These are phyloP conservation scores for Aspergillus leporis DNA, from an alignment of 495 filamentous ascomycete genomes.

Conservation along the genomic window DNA sequence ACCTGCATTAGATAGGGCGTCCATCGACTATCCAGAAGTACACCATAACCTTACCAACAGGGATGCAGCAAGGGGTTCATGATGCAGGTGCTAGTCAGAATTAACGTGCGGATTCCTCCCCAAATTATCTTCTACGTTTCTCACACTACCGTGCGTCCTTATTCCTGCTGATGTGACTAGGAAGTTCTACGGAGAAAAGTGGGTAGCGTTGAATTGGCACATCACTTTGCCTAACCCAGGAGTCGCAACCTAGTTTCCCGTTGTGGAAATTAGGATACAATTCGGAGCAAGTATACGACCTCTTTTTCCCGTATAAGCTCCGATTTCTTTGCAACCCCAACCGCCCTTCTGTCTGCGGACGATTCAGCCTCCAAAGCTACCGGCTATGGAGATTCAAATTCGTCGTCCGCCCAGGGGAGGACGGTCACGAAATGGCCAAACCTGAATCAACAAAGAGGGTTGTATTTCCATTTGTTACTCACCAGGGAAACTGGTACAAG, in stretches of 20 bases:
- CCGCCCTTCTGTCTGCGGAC: conserved; percentile 46
- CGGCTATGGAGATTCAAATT: conserved; percentile 54
- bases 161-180: neutral
- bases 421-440: conserved; percentile 32
- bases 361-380: conserved; percentile 45
- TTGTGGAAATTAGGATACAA: conserved; percentile 51
- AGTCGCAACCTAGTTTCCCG: conserved; percentile 50
- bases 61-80: neutral
- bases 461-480: conserved; percentile 36
- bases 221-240: conserved; percentile 42
- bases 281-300: conserved; percentile 49
- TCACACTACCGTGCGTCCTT: neutral
- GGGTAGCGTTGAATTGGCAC: conserved; percentile 54
- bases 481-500: conserved; percentile 34
- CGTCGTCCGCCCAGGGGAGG: conserved; percentile 31
- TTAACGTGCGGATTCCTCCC: neutral
- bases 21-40: too few relatives aligned
- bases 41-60: neutral
- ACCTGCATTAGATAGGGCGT: too few relatives aligned
- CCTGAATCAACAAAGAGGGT: conserved; percentile 24
- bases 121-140: too few relatives aligned
- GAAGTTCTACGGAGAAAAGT: conserved; percentile 46
- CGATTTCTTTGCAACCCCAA: conserved; percentile 48
- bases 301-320: conserved; percentile 51
- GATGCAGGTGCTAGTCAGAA: neutral